Evolutionary conservation across 2,329 filamentous ascomycete genomes (phyloP).

Genomic region (Bipolaris zeicola): DNA sequence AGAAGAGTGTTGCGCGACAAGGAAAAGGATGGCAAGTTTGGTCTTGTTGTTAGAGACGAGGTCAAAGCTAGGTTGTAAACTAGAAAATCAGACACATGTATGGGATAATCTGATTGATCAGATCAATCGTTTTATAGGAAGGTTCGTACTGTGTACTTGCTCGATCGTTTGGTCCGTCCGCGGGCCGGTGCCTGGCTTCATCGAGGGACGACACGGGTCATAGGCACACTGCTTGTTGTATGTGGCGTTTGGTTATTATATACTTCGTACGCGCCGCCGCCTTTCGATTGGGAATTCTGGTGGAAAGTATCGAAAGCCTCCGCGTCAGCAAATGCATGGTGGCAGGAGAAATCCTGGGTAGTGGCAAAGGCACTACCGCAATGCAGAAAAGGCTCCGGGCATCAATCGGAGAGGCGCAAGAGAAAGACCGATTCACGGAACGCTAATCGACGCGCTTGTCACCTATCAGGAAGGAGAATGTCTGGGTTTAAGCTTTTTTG

Average conservation of each 20-base stretch:
- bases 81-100: too few species aligned
- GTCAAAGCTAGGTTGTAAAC: conserved; percentile 48
- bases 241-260: too few species aligned
- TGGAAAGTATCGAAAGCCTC: not conserved
- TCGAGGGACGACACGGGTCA: not conserved
- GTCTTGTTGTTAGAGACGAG: conserved; percentile 24
- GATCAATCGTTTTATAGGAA: too few species aligned
- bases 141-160: too few species aligned
- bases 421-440: conserved; percentile 6
- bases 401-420: conserved; percentile 11
- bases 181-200: too few species aligned
- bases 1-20: conserved; percentile 53
- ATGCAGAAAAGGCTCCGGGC: not conserved
- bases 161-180: too few species aligned
- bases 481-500: conserved; percentile 27
- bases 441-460: conserved; percentile 23
- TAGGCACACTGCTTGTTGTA: not conserved
- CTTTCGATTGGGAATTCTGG: not conserved
- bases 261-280: not conserved
- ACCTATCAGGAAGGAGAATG: conserved; percentile 27
- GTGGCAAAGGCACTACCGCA: not conserved
- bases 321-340: not conserved
- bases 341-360: not conserved
- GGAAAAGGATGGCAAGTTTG: conserved; percentile 45
- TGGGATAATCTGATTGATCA: too few species aligned